Evolutionary conservation across 176 grass and related monocot genomes (phyloP), one percentile per base, ranked within the genome.

Genomic region (Ananas comosus): DNA sequence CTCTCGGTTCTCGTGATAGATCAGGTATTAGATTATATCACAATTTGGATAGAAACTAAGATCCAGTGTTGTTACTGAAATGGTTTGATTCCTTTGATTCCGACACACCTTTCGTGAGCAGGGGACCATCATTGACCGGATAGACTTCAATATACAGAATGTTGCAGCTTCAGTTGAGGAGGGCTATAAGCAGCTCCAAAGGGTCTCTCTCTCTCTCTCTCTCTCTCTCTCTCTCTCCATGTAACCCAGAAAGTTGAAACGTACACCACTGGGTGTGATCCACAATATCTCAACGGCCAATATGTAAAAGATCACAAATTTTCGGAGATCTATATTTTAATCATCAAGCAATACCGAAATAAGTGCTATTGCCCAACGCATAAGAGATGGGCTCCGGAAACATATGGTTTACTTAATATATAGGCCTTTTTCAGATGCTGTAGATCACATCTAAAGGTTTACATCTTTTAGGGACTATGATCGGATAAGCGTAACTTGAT

Each of bases 1-100:
- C 86, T 97, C 81, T 97, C 93, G 51, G 84, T 92, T 80, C 81
- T 97, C 23, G 93, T 92, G 48, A 97, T 97, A 51, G 93, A 97
- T 80, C 93, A 97, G 88, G 93, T 97, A 97, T 51, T 61, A 50
- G 33, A 42, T 42, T 25, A 67, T 64, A 64, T 69, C 14, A 10
- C 57, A 66, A 25, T 76, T 67, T 17, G 49, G 4, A 7, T 42
- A 23, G 28, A 61, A 69, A 70, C 54, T 79, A 28, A 58, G 56
- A 22, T 16, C 21, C 56, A 21, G 21, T 10, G 47, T 75, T 69
- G 28, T 74, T 70, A 58, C 8, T 59, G 51, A 72, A 69, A 61
- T 57, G 13, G 66, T 73, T 11, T 53, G 24, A 76, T 29, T 76
- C 13, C 67, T 73, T 11, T 53, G 24, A 76, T 29, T 76, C 13